Conservation (phyloP, 2,329 filamentous ascomycete genomes). For the Chrysoporthe austroafricana region DNA sequence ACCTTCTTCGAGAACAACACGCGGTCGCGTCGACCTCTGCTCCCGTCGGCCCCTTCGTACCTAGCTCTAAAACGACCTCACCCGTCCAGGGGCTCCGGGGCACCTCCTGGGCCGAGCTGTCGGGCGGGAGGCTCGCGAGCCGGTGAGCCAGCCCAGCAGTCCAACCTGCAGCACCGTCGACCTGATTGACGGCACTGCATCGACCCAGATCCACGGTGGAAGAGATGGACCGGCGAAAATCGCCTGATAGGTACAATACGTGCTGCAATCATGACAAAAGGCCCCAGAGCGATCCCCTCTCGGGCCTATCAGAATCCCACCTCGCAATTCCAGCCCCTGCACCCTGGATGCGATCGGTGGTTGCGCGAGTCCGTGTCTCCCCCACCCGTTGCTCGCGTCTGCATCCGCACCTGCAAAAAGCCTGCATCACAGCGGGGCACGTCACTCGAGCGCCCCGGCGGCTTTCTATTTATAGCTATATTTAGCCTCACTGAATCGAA, state of each 20-base stretch:
- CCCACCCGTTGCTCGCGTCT: conserved; percentile 6
- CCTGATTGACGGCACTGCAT: not conserved
- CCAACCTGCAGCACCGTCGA: not conserved
- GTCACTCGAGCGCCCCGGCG: not conserved
- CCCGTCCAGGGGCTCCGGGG: not conserved
- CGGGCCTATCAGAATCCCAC: not conserved
- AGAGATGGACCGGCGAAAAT: no score
- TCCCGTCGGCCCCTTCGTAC: no score
- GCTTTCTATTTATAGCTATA: conserved; percentile 14
- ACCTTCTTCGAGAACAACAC: not conserved
- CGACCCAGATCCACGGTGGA: not conserved
- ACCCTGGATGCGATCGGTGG: not conserved
- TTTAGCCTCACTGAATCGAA: conserved; percentile 7
- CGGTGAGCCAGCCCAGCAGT: no score
- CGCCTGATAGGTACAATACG: not conserved
- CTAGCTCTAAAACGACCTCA: conserved; percentile 15
- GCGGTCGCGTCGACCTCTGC: not conserved
- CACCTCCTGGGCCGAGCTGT: conserved; percentile 7
- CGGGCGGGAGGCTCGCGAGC: not conserved
- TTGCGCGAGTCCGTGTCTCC: not conserved
- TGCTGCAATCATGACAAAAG: not conserved
- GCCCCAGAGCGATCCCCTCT: not conserved
- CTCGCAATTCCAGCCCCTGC: not conserved
- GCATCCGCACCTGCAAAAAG: conserved; percentile 3
- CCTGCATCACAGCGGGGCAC: conserved; percentile 14